A percentile compares a stretch with the other conserved stretches of the same genome.
These are phyloP conservation scores for Prunus mira DNA, from an alignment of 306 rosid genomes.

Conservation along the genomic window DNA sequence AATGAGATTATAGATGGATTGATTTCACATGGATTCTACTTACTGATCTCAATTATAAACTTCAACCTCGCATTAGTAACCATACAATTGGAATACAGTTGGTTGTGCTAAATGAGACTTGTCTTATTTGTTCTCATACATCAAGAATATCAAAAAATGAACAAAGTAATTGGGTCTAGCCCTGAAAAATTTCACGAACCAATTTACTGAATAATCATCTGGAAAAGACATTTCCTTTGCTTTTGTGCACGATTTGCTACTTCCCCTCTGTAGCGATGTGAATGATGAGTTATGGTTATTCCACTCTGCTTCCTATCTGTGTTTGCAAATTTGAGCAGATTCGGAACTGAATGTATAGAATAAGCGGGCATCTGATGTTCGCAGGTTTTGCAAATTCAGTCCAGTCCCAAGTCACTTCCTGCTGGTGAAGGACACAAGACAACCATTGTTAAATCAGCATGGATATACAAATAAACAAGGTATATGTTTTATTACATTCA, in stretches of 20 bases:
- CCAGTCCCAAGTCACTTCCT: neutral
- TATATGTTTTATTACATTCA: neutral
- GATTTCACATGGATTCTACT: neutral
- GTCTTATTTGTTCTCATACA: neutral
- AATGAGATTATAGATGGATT: neutral
- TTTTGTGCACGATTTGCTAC: neutral
- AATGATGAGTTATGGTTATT: neutral
- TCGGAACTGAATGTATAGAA: constrained; percentile 9
- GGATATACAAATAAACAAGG: neutral
- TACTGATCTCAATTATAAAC: neutral
- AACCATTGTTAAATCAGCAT: neutral
- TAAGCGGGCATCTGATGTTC: neutral
- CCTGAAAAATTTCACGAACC: neutral
- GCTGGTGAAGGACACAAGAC: constrained; percentile 10
- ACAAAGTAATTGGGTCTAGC: neutral
- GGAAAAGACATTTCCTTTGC: neutral
- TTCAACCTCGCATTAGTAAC: constrained; percentile 3
- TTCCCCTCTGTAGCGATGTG: neutral
- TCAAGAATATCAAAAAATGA: constrained; percentile 1
- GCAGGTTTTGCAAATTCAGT: neutral
- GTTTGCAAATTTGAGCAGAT: neutral
- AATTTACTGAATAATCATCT: constrained; percentile 1
- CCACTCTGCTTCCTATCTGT: neutral
- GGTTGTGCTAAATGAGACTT: neutral
- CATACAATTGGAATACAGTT: constrained; percentile 1